phyloP scores from a whole-genome alignment of 495 filamentous ascomycete species.

The Penicillium cinerascens region DNA sequence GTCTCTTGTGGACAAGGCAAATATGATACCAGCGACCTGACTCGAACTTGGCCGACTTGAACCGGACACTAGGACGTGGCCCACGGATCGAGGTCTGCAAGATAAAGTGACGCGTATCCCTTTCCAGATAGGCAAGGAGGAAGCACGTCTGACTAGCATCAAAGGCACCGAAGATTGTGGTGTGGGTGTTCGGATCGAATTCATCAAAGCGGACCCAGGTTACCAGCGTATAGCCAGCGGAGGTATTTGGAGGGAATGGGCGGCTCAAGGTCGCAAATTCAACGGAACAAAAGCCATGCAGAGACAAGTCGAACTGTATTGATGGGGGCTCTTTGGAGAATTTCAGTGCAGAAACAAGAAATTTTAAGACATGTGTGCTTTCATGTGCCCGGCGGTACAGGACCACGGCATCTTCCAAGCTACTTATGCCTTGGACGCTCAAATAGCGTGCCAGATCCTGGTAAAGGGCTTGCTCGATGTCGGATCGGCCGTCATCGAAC shows the following conservation, averaged over 20 bases:
- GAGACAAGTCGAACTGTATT: conserved; percentile 90
- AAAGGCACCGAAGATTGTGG: conserved; percentile 93
- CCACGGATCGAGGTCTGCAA: conserved; percentile 92
- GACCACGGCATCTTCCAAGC: conserved; percentile 72
- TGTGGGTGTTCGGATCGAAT: conserved; percentile 82
- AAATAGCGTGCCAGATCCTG: conserved; percentile 43
- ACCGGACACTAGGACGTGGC: conserved; percentile 82
- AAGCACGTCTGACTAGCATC: conserved; percentile 93
- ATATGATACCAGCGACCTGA: conserved; percentile 87
- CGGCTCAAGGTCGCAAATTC: conserved; percentile 80
- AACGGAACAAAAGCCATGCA: conserved; percentile 82
- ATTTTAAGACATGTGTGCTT: conserved; percentile 60
- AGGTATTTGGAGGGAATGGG: conserved; percentile 71
- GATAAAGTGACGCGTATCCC: conserved; percentile 92
- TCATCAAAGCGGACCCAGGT: conserved; percentile 84
- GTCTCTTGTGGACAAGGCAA: conserved; percentile 74
- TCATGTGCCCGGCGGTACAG: conserved; percentile 65
- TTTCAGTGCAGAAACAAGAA: conserved; percentile 70
- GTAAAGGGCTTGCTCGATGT: conserved; percentile 54
- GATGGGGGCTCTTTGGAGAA: conserved; percentile 72
- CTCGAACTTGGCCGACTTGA: conserved; percentile 76
- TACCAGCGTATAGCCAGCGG: conserved; percentile 82
- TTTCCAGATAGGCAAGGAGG: conserved; percentile 87
- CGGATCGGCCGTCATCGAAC: conserved; percentile 49
- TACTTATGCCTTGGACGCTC: conserved; percentile 59